Evolutionary conservation across 805 yeast genomes (phyloP).

Genomic region (Starmerella kuoi): DNA sequence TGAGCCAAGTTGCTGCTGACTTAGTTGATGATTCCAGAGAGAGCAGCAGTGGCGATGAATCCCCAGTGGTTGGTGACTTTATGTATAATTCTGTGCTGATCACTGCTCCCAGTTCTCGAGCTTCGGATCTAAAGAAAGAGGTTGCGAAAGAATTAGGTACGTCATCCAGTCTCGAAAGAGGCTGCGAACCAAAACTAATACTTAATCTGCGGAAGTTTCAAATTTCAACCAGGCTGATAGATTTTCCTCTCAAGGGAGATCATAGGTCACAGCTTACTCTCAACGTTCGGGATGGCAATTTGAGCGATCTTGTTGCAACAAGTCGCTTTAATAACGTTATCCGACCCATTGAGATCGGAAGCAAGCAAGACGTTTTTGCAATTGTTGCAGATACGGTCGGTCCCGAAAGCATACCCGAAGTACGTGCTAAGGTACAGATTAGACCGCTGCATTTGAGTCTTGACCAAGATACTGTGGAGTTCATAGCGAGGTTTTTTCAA

Average conservation of each 20-base stretch:
- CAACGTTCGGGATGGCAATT: constrained; percentile 7
- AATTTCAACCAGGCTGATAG: background rate
- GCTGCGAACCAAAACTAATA: constrained; percentile 21
- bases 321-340: constrained; percentile 10
- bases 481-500: constrained; percentile 63
- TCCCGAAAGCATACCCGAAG: constrained; percentile 7
- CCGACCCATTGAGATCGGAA: background rate
- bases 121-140: constrained; percentile 33
- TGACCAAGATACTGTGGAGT: constrained; percentile 89
- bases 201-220: constrained; percentile 22
- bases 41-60: constrained; percentile 7
- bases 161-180: constrained; percentile 7
- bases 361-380: background rate
- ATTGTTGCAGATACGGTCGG: constrained; percentile 4
- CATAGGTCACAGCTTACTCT: background rate
- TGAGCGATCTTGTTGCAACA: constrained; percentile 7
- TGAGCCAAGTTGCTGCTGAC: constrained; percentile 33
- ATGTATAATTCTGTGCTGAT: constrained; percentile 73
- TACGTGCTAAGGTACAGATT: constrained; percentile 25
- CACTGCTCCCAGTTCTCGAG: constrained; percentile 27
- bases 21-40: constrained; percentile 22
- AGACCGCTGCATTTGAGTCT: constrained; percentile 73
- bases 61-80: constrained; percentile 41
- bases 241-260: background rate
- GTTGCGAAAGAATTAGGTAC: constrained; percentile 42